Evolutionary conservation across 2,329 filamentous ascomycete genomes (phyloP), one percentile per base, ranked within the genome.

Genomic region (Phoma sp.): DNA sequence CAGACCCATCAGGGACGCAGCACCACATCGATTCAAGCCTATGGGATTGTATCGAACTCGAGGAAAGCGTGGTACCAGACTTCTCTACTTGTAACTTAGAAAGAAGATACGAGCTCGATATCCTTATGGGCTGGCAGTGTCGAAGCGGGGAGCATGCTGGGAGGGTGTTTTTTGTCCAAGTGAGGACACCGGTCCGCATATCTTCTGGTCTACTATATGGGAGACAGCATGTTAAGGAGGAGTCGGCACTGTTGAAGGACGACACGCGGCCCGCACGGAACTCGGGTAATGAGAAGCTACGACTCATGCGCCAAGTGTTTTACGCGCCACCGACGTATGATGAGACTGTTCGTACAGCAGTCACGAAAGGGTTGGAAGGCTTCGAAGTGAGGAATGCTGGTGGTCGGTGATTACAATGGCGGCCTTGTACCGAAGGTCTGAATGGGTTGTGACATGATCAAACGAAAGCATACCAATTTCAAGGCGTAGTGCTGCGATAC

Each of bases 51-150:
- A 39, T 49, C 6, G 15, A 13, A 13, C 33, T 63, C 5, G 37
- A 43, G 6, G 46, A 55, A 5, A 51, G n/a, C 6, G 51, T 60
- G 4, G 55, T 63, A 6, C 60, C 62, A 9, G 51, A 32, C 32
- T 63, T 64, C 24, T 29, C 31, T 12, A 41, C 47, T 2, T 63
- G 62, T 36, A 58, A 60, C n/a, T 22, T 63, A 38, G 45, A 27
- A 33, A 39, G 62, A 15, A 55, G 60, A 38, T 64, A 64, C 31
- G 58, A 61, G 31, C 21, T 61, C 7, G 62, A 64, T 25, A 45
- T 64, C 8, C 36, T 54, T 6, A 56, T 64, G 55, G 61, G 59
- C 5, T 57, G 51, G 17, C 60, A 64, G 36, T 63, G 62, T 43
- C 37, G 44, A 24, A 47, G 29, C 12, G 24, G 55, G 25, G 39